Conservation (phyloP, 139 green algal species). For the Volvox africanus region DNA sequence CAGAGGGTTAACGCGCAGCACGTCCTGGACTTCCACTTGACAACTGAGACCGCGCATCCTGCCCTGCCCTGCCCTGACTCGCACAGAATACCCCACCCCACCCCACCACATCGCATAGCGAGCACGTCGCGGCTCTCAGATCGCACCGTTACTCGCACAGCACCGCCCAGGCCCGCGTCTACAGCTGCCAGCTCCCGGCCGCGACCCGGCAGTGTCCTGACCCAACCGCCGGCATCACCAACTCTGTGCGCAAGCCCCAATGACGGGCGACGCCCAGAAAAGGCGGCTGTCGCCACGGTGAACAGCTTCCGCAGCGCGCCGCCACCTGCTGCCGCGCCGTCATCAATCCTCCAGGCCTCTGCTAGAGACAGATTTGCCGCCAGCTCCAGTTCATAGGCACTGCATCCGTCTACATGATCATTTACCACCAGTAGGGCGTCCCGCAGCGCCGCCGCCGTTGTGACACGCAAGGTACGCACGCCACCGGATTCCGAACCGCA, state of each 20-base stretch:
- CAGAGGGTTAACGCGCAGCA: no score
- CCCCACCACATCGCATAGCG: no score
- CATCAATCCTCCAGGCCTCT: not conserved
- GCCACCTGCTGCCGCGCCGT: not conserved
- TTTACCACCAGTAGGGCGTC: not conserved
- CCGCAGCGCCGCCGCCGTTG: not conserved
- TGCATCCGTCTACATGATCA: not conserved
- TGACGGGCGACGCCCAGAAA: not conserved
- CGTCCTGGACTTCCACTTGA: no score
- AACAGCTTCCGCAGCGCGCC: not conserved
- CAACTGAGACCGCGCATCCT: no score
- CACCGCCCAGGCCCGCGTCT: no score
- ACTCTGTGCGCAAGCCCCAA: no score
- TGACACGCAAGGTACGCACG: not conserved
- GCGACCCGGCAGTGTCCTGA: not conserved
- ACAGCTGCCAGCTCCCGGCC: not conserved
- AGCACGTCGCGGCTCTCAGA: no score
- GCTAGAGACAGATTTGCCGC: not conserved
- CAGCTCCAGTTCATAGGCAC: slow-evolving; percentile 13
- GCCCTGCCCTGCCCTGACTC: no score
- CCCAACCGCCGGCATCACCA: not conserved
- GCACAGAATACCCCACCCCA: no score
- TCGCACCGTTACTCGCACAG: not conserved
- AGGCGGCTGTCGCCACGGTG: not conserved
- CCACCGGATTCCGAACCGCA: not conserved